phyloP scores from a whole-genome alignment of 352 stramenopile species.

The Phytophthora constricta region DNA sequence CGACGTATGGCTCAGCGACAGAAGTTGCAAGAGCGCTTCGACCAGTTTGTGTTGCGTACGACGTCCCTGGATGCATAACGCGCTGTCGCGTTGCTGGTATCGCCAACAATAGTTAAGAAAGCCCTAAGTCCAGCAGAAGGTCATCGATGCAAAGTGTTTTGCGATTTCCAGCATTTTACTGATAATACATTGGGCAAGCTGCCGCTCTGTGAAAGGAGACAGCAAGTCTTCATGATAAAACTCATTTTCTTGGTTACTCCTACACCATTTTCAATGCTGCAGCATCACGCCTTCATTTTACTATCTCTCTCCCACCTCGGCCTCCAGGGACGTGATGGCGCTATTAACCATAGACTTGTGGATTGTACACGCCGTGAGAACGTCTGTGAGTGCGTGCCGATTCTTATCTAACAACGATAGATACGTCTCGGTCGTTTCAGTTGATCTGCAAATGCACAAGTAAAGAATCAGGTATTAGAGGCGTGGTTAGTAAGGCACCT shows the following conservation, averaged over 20 bases:
- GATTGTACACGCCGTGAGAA: conserved; percentile 66
- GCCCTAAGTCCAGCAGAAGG: not conserved
- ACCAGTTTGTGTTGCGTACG: conserved; percentile 81
- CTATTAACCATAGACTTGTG: conserved; percentile 72
- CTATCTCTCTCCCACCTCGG: conserved; percentile 61
- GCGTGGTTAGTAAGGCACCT: too few species aligned
- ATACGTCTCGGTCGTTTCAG: conserved; percentile 58
- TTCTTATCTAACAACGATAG: conserved; percentile 63
- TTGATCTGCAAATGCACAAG: conserved; percentile 35
- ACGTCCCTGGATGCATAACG: conserved; percentile 49
- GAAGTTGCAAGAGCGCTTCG: conserved; percentile 87
- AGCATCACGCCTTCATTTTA: conserved; percentile 33
- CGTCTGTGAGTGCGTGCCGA: conserved; percentile 64
- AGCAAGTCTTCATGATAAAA: conserved; percentile 35
- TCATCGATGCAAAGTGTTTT: not conserved
- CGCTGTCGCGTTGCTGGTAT: conserved; percentile 1
- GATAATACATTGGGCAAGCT: conserved; percentile 5
- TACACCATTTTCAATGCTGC: conserved; percentile 30
- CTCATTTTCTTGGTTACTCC: conserved; percentile 33
- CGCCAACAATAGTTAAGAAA: not conserved
- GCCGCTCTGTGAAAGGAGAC: conserved; percentile 9
- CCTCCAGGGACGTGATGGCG: conserved; percentile 65
- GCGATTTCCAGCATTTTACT: not conserved
- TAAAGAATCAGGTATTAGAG: too few species aligned
- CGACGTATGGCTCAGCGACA: conserved; percentile 82